Percentiles rank a stretch among this genome's conserved stretches.
These are phyloP conservation scores for Kwoniella shivajii DNA, from an alignment of 1,284 basidiomycete species.

Conservation along the genomic window DNA sequence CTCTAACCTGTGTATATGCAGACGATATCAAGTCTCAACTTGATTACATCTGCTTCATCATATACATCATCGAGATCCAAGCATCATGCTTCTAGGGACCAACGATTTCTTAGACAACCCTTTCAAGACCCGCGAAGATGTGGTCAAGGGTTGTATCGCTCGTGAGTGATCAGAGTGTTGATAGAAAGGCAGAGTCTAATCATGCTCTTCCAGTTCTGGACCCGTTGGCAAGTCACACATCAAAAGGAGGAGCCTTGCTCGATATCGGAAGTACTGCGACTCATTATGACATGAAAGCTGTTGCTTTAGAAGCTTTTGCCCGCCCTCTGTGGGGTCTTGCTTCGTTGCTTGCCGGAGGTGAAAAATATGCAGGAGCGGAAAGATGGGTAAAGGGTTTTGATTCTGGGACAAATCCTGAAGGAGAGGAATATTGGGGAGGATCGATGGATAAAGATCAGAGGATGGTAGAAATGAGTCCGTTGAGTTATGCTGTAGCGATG, in stretches of 20 bases:
- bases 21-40: too few relatives aligned
- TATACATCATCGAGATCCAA: too few relatives aligned
- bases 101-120: conserved; percentile 58
- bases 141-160: conserved; percentile 61
- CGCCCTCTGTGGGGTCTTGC: conserved; percentile 75
- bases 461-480: conserved; percentile 79
- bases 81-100: conserved; percentile 15
- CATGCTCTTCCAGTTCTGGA: conserved; percentile 59
- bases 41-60: too few relatives aligned
- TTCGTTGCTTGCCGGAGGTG: conserved; percentile 66
- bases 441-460: conserved; percentile 75
- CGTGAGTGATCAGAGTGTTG: conserved; percentile 25
- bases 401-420: conserved; percentile 66
- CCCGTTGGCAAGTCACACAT: conserved; percentile 68
- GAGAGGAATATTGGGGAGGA: conserved; percentile 72
- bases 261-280: conserved; percentile 72
- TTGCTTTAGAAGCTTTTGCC: conserved; percentile 73
- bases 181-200: neutral
- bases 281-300: conserved; percentile 72
- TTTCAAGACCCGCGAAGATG: conserved; percentile 63
- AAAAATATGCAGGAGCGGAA: conserved; percentile 58
- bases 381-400: conserved; percentile 69
- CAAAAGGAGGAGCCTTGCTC: conserved; percentile 69
- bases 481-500: conserved; percentile 70
- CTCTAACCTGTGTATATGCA: too few relatives aligned